These are phyloP conservation scores for Xylaria arbuscula DNA, from an alignment of 2,329 filamentous ascomycete species.

Conservation along the genomic window DNA sequence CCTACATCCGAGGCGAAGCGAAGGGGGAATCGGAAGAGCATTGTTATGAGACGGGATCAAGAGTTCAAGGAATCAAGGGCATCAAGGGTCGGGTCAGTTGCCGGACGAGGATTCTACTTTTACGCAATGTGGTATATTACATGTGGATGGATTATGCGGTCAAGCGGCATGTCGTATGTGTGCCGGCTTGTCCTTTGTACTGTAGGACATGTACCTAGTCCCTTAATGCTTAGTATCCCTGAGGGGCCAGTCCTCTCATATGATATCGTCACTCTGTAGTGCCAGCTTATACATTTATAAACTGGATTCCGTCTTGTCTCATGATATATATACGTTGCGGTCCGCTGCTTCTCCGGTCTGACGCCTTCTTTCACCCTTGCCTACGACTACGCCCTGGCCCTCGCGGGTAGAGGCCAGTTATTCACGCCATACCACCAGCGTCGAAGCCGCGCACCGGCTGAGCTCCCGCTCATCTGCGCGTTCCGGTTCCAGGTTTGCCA, in stretches of 20 bases:
- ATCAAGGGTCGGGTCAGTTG: background rate
- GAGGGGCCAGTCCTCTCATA: background rate
- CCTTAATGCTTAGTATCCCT: constrained; percentile 5
- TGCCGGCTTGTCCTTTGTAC: constrained; percentile 5
- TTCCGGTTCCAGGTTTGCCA: constrained; percentile 92
- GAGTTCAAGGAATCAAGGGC: constrained; percentile 3
- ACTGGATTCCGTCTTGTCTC: background rate
- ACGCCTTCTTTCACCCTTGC: background rate
- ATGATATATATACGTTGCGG: background rate
- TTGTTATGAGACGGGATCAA: background rate
- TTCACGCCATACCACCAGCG: constrained; percentile 97
- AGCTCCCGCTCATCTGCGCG: constrained; percentile 79
- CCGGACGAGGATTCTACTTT: constrained; percentile 5
- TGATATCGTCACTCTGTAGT: background rate
- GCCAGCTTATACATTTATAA: background rate
- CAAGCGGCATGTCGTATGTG: background rate
- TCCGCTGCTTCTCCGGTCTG: background rate
- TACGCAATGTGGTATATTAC: constrained; percentile 41
- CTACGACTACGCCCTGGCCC: constrained; percentile 20
- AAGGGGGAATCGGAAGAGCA: background rate
- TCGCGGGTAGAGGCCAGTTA: constrained; percentile 78
- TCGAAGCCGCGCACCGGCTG: constrained; percentile 79
- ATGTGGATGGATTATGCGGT: constrained; percentile 23
- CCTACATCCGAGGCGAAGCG: constrained; percentile 2
- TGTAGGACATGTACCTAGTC: constrained; percentile 14